Percentiles rank a stretch among this genome's conserved stretches.
phyloP scores from a whole-genome alignment of 345 rosid species.

The Eucalyptus brandiana region DNA sequence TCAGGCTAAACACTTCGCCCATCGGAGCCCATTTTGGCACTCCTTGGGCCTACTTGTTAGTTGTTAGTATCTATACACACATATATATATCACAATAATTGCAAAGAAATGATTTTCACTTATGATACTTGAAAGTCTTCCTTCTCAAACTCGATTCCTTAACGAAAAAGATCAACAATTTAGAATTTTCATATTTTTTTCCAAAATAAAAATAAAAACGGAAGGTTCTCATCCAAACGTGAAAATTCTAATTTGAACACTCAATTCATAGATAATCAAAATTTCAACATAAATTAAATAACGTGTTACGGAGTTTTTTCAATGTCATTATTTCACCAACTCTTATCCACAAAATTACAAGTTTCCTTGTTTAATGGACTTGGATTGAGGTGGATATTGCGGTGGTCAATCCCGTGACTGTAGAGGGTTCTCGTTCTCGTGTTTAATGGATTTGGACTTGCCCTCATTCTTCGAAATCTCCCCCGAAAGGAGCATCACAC shows the following conservation, averaged over 20 bases:
- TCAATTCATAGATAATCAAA: background rate
- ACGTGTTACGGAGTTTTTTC: background rate
- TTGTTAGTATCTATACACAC: background rate
- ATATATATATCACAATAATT: background rate
- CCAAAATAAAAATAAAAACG: no score
- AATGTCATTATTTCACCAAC: background rate
- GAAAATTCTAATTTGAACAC: background rate
- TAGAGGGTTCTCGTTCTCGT: background rate
- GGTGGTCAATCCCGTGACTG: no score
- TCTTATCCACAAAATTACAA: background rate
- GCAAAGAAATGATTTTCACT: background rate
- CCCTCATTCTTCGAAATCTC: background rate
- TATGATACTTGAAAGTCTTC: background rate
- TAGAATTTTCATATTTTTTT: background rate
- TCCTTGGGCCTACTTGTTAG: background rate
- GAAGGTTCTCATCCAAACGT: background rate
- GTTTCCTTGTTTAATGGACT: background rate
- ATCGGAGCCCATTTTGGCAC: background rate
- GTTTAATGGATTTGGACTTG: background rate
- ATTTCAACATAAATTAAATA: background rate
- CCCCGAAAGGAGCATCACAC: background rate
- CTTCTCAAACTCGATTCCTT: background rate
- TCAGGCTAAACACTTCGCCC: background rate
- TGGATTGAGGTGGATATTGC: background rate
- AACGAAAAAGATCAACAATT: background rate